Conservation (phyloP, 495 filamentous ascomycete genomes). For the Opeltia flavorubescens region DNA sequence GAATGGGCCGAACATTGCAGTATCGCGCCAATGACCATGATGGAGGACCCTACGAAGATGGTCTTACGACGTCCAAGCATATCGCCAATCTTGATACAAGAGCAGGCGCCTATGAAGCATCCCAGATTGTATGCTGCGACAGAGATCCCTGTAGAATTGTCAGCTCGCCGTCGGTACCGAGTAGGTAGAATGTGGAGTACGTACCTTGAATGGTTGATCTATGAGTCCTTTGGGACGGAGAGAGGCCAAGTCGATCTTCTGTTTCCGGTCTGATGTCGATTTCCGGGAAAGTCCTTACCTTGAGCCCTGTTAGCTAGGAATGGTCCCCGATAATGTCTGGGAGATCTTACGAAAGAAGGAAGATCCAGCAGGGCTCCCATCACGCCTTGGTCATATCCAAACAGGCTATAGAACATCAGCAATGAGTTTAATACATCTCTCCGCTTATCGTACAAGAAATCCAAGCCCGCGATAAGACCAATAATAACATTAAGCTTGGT, state of each 20-base stretch:
- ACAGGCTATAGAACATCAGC: constrained; percentile 18
- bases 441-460: constrained; percentile 35
- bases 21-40: constrained; percentile 55
- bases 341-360: constrained; percentile 5
- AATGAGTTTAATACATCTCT: background rate
- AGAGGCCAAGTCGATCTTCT: constrained; percentile 14
- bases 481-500: constrained; percentile 51
- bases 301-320: background rate
- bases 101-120: constrained; percentile 56
- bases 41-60: constrained; percentile 54
- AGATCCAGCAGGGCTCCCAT: constrained; percentile 19
- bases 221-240: constrained; percentile 17
- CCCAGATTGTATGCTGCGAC: constrained; percentile 61
- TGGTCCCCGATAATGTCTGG: background rate
- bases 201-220: constrained; percentile 44
- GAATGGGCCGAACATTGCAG: constrained; percentile 47
- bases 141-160: constrained; percentile 30
- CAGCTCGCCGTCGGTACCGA: background rate
- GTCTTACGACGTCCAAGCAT: constrained; percentile 53
- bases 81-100: constrained; percentile 59
- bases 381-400: constrained; percentile 38
- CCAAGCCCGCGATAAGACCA: constrained; percentile 52
- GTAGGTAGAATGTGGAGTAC: no score
- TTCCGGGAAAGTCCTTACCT: constrained; percentile 37
- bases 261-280: constrained; percentile 33